phyloP scores from a whole-genome alignment of 2,329 filamentous ascomycete species.

The Diplodia corticola region DNA sequence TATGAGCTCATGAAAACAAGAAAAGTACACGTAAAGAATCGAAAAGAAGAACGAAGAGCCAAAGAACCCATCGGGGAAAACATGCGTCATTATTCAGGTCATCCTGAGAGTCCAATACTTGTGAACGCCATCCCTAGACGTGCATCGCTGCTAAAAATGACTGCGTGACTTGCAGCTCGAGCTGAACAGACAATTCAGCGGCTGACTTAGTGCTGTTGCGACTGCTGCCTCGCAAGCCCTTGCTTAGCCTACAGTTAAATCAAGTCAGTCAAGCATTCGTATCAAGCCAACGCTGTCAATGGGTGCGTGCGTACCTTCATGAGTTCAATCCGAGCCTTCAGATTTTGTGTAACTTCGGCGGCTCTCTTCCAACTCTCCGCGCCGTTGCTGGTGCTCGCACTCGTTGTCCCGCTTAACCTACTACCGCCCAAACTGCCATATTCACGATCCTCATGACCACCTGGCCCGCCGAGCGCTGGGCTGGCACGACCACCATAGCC shows the following conservation, averaged over 20 bases:
- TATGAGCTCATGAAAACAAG: background rate
- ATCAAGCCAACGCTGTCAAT: too few relatives aligned
- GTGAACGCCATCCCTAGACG: background rate
- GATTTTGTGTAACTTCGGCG: conserved; percentile 93
- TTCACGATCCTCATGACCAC: conserved; percentile 27
- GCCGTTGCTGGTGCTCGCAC: conserved; percentile 37
- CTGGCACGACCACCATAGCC: conserved; percentile 38
- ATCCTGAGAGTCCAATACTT: background rate
- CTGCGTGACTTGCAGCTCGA: background rate
- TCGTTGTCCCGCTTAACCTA: conserved; percentile 26
- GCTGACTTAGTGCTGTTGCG: conserved; percentile 25
- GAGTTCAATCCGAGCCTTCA: conserved; percentile 96
- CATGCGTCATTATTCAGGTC: conserved; percentile 11
- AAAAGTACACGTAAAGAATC: background rate
- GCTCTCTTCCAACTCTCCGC: conserved; percentile 93
- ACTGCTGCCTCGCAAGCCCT: conserved; percentile 37
- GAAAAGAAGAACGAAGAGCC: background rate
- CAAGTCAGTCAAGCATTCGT: conserved; percentile 25
- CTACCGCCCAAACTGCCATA: conserved; percentile 6
- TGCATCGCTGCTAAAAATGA: background rate
- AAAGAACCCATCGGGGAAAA: background rate
- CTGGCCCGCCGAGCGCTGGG: conserved; percentile 32
- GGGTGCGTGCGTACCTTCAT: conserved; percentile 70
- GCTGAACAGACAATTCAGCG: background rate
- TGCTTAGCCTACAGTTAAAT: conserved; percentile 37